These are phyloP conservation scores for Arthrobotrys megalospora DNA, from an alignment of 2,329 filamentous ascomycete species.

Conservation along the genomic window DNA sequence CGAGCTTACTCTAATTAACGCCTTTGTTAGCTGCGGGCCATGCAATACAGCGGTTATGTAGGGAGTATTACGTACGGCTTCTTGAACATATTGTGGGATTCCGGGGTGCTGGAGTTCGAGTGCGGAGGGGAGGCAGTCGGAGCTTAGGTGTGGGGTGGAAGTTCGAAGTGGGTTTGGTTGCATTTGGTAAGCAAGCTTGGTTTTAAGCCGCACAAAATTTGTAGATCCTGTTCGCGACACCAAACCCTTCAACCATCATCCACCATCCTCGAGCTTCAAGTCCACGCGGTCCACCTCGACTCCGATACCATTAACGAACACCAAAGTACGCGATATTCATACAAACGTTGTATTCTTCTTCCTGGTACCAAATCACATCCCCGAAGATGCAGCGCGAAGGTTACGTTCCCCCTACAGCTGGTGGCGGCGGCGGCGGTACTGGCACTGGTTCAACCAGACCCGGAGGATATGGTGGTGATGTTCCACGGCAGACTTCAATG, in stretches of 20 bases:
- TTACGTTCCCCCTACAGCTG: slow-evolving; percentile 57
- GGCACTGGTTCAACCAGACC: slow-evolving; percentile 65
- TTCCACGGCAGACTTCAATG: slow-evolving; percentile 73
- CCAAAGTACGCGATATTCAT: background rate
- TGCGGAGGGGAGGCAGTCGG: slow-evolving; percentile 8
- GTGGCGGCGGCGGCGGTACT: slow-evolving; percentile 34
- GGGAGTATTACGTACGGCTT: slow-evolving; percentile 79
- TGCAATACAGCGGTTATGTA: slow-evolving; percentile 10
- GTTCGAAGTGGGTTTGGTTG: slow-evolving; percentile 26
- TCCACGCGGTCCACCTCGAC: background rate
- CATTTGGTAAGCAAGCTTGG: slow-evolving; percentile 50
- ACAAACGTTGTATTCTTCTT: background rate
- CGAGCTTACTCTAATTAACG: slow-evolving; percentile 75
- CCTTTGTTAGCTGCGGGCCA: slow-evolving; percentile 22
- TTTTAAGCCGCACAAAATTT: slow-evolving; percentile 59
- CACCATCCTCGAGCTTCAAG: slow-evolving; percentile 4
- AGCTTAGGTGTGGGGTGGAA: slow-evolving; percentile 38
- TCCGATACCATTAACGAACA: background rate
- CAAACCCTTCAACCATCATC: slow-evolving; percentile 8
- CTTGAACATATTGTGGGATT: slow-evolving; percentile 81
- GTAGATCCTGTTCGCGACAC: slow-evolving; percentile 58
- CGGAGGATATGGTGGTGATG: slow-evolving; percentile 65
- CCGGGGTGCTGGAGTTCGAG: slow-evolving; percentile 12
- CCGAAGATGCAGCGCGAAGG: slow-evolving; percentile 54
- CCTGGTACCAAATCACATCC: background rate